phyloP scores from a whole-genome alignment of 129 eudicot genomes.

The Tagetes erecta region DNA sequence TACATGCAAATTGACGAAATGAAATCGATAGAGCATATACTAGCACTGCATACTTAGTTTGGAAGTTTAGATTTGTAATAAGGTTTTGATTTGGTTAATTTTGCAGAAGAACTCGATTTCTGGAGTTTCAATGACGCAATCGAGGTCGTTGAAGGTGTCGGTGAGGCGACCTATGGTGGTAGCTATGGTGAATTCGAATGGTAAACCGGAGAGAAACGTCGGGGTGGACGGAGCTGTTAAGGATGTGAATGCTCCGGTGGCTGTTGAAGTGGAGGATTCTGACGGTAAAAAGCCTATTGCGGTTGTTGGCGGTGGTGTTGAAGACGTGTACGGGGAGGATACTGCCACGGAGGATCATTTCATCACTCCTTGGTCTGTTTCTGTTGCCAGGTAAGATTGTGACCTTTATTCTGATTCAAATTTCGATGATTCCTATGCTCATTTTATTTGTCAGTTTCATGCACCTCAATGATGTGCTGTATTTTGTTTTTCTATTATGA shows the following conservation, averaged over 20 bases:
- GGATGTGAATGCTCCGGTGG: conserved; percentile 40
- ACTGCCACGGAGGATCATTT: conserved; percentile 42
- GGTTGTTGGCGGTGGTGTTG: conserved; percentile 43
- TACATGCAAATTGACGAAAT: background rate
- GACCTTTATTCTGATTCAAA: background rate
- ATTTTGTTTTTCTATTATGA: background rate
- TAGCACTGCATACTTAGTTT: background rate
- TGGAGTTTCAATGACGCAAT: conserved; percentile 37
- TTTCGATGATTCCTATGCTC: conserved; percentile 32
- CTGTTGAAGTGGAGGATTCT: conserved; percentile 21
- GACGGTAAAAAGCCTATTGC: conserved; percentile 21
- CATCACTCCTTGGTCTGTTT: conserved; percentile 48
- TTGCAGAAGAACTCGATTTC: conserved; percentile 37
- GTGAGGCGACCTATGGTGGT: conserved; percentile 33
- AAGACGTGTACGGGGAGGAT: conserved; percentile 45
- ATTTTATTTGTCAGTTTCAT: background rate
- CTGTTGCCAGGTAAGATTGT: conserved; percentile 33
- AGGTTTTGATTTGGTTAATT: background rate
- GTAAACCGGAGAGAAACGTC: conserved; percentile 30
- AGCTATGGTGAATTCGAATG: conserved; percentile 32
- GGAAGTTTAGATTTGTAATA: background rate
- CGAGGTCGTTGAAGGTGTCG: conserved; percentile 25
- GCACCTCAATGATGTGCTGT: background rate
- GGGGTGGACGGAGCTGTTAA: conserved; percentile 33
- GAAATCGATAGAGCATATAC: background rate